Percentiles rank a stretch among this genome's conserved stretches.
These are phyloP conservation scores for Globisporangium spiculum DNA, from an alignment of 352 stramenopile genomes.

Conservation along the genomic window DNA sequence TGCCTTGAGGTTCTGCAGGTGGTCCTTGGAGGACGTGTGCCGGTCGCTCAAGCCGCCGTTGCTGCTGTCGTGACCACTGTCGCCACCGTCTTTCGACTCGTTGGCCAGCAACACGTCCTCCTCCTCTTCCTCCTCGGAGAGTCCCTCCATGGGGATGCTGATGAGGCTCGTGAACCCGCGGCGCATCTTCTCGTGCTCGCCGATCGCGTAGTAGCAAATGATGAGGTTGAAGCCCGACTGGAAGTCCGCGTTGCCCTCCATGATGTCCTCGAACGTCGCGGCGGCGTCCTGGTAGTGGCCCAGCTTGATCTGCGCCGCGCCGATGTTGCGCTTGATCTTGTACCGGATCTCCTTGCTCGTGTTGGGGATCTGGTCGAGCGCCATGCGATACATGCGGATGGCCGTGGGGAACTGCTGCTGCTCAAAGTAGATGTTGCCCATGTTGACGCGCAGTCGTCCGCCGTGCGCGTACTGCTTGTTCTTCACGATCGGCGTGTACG, in stretches of 20 bases:
- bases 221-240: constrained; percentile 97
- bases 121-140: constrained; percentile 85
- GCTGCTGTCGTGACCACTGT: constrained; percentile 19
- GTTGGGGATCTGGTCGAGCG: constrained; percentile 94
- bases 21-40: constrained; percentile 41
- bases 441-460: constrained; percentile 93
- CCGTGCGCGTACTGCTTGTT: constrained; percentile 94
- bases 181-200: constrained; percentile 94
- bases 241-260: constrained; percentile 92
- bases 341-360: constrained; percentile 93
- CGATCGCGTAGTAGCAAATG: constrained; percentile 96
- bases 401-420: constrained; percentile 93
- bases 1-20: constrained; percentile 58
- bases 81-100: constrained; percentile 43
- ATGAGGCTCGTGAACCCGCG: constrained; percentile 91
- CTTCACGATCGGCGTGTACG: constrained; percentile 94
- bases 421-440: constrained; percentile 98
- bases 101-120: constrained; percentile 57
- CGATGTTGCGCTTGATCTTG: constrained; percentile 98
- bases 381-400: constrained; percentile 98
- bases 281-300: constrained; percentile 94
- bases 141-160: constrained; percentile 85
- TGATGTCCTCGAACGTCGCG: constrained; percentile 93
- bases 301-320: constrained; percentile 91
- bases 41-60: constrained; percentile 1